A percentile compares a stretch with the other conserved stretches of the same genome.
phyloP scores from a whole-genome alignment of 2,329 filamentous ascomycete species.

The Akanthomyces dipterigenus region DNA sequence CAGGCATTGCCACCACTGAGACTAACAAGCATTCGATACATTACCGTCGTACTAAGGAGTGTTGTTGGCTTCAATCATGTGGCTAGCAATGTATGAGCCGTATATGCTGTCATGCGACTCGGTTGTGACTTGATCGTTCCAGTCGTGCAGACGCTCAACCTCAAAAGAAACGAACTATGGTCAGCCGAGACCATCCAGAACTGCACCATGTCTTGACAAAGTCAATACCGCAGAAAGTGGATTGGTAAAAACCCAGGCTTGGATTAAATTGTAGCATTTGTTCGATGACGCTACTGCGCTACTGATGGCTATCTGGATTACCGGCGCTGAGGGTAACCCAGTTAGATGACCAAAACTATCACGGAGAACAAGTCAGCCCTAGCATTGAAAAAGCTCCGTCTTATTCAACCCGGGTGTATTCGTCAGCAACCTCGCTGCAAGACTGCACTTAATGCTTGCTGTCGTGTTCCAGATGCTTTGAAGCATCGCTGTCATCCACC shows the following conservation, averaged over 20 bases:
- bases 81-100: slow-evolving; percentile 62
- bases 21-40: slow-evolving; percentile 25
- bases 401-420: not conserved
- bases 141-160: slow-evolving; percentile 54
- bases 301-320: too few species aligned
- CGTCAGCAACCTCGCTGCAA: not conserved
- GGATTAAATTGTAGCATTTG: too few species aligned
- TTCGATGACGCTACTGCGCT: too few species aligned
- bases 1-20: too few species aligned
- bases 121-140: slow-evolving; percentile 49
- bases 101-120: slow-evolving; percentile 52
- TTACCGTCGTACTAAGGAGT: slow-evolving; percentile 58
- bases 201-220: too few species aligned
- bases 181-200: too few species aligned
- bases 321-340: not conserved
- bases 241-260: too few species aligned
- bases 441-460: not conserved
- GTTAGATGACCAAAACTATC: not conserved
- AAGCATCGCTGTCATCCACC: not conserved
- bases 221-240: too few species aligned
- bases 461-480: not conserved
- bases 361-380: not conserved
- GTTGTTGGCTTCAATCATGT: slow-evolving; percentile 60
- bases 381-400: not conserved
- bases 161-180: slow-evolving; percentile 45